A percentile compares a stretch with the other conserved stretches of the same genome.
phyloP scores from a whole-genome alignment of 2,329 filamentous ascomycete species.

The Aureobasidium sp. region DNA sequence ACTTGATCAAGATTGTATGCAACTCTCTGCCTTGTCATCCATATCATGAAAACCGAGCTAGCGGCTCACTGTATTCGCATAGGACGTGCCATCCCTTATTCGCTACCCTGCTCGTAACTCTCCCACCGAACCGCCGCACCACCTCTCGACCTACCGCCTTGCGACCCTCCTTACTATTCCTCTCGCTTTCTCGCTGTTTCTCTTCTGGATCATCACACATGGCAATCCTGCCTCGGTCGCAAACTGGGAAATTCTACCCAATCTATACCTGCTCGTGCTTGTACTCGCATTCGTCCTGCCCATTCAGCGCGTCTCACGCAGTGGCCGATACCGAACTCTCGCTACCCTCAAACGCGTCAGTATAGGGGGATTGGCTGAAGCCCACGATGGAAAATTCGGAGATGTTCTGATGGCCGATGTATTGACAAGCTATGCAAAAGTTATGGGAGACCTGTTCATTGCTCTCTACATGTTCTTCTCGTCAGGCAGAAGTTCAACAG shows the following conservation, averaged over 20 bases:
- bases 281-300: conserved; percentile 62
- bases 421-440: conserved; percentile 87
- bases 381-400: conserved; percentile 85
- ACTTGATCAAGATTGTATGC: conserved; percentile 63
- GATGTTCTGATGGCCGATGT: conserved; percentile 92
- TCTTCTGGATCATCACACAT: conserved; percentile 78
- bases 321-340: conserved; percentile 68
- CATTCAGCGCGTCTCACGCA: conserved; percentile 57
- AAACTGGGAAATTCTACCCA: conserved; percentile 76
- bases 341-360: conserved; percentile 67
- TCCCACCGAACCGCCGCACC: conserved; percentile 62
- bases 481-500: conserved; percentile 62
- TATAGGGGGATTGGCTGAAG: conserved; percentile 77
- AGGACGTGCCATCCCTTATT: conserved; percentile 77
- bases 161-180: conserved; percentile 67
- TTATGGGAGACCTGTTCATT: conserved; percentile 83
- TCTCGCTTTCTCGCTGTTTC: conserved; percentile 60
- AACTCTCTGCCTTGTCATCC: neutral
- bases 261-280: conserved; percentile 70
- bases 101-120: conserved; percentile 72
- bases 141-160: conserved; percentile 78
- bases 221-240: conserved; percentile 62
- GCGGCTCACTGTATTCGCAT: neutral
- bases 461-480: conserved; percentile 85
- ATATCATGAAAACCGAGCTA: neutral